A percentile compares a stretch with the other conserved stretches of the same genome.
Evolutionary conservation across 768 basidiomycete species (phyloP).

Genomic region (Mycena rebaudengoi): DNA sequence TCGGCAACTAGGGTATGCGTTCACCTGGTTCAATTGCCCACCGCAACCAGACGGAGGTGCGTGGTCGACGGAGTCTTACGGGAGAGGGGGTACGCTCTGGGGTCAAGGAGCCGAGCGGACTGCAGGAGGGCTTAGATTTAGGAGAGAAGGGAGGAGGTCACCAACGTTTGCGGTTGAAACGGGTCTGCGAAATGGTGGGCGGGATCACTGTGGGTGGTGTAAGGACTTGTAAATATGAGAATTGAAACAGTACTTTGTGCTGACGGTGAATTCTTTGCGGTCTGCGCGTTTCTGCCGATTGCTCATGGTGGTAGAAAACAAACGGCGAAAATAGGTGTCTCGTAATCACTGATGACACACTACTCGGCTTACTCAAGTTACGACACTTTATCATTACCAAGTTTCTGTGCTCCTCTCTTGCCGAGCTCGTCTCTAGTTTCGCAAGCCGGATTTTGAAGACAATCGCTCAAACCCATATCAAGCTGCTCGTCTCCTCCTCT

Average conservation of each 20-base stretch:
- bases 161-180: slow-evolving; percentile 71
- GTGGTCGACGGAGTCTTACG: slow-evolving; percentile 20
- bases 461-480: too few species aligned
- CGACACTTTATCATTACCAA: not conserved
- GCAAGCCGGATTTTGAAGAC: too few species aligned
- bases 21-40: slow-evolving; percentile 83
- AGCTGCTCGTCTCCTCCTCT: too few species aligned
- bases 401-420: too few species aligned
- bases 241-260: not conserved
- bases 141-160: slow-evolving; percentile 6
- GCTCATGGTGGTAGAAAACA: not conserved
- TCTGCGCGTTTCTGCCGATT: not conserved
- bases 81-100: slow-evolving; percentile 49
- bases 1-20: slow-evolving; percentile 29
- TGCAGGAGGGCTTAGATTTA: slow-evolving; percentile 21
- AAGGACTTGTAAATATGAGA: not conserved
- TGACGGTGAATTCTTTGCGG: not conserved
- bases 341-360: too few species aligned
- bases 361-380: not conserved
- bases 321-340: too few species aligned
- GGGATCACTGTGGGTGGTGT: slow-evolving; percentile 5
- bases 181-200: slow-evolving; percentile 68
- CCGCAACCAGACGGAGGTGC: slow-evolving; percentile 54
- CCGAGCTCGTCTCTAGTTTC: too few species aligned
- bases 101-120: slow-evolving; percentile 49